These are phyloP conservation scores for Aspergillus panamensis DNA, from an alignment of 495 filamentous ascomycete genomes.

Conservation along the genomic window DNA sequence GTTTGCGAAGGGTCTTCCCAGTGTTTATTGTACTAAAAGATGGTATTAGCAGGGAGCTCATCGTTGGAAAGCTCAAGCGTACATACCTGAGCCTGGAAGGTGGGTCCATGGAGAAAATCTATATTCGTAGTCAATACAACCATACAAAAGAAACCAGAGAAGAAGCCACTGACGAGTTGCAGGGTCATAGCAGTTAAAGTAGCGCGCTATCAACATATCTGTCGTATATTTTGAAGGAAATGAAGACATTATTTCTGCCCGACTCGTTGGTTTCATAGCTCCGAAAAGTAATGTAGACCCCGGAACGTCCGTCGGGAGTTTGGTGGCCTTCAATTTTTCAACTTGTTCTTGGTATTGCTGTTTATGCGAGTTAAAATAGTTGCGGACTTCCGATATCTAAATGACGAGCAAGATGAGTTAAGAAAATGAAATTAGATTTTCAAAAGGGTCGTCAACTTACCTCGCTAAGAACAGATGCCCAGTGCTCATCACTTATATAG, in stretches of 20 bases:
- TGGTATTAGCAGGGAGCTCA: slow-evolving; percentile 8
- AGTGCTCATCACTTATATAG: slow-evolving; percentile 87
- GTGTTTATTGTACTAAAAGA: slow-evolving; percentile 68
- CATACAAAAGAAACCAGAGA: not conserved
- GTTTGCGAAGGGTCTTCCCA: slow-evolving; percentile 82
- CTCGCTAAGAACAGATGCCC: slow-evolving; percentile 83
- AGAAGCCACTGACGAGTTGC: slow-evolving; percentile 56
- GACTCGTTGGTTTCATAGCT: slow-evolving; percentile 59
- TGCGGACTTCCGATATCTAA: slow-evolving; percentile 89
- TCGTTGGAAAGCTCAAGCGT: not conserved
- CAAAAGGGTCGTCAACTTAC: slow-evolving; percentile 39
- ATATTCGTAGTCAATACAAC: slow-evolving; percentile 19
- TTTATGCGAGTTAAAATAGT: slow-evolving; percentile 72
- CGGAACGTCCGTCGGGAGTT: slow-evolving; percentile 53
- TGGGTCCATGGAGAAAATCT: slow-evolving; percentile 81
- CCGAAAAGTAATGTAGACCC: slow-evolving; percentile 74
- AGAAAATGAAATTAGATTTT: slow-evolving; percentile 9
- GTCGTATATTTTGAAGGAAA: slow-evolving; percentile 78
- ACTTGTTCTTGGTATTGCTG: slow-evolving; percentile 64
- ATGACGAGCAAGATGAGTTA: slow-evolving; percentile 12
- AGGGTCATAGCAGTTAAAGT: slow-evolving; percentile 69
- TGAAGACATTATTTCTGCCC: slow-evolving; percentile 71
- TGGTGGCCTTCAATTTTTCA: slow-evolving; percentile 60
- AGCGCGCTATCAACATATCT: slow-evolving; percentile 71
- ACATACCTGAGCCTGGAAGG: slow-evolving; percentile 66